Conservation (phyloP, 2,329 filamentous ascomycete species). For the Aspergillus costaricaensis region DNA sequence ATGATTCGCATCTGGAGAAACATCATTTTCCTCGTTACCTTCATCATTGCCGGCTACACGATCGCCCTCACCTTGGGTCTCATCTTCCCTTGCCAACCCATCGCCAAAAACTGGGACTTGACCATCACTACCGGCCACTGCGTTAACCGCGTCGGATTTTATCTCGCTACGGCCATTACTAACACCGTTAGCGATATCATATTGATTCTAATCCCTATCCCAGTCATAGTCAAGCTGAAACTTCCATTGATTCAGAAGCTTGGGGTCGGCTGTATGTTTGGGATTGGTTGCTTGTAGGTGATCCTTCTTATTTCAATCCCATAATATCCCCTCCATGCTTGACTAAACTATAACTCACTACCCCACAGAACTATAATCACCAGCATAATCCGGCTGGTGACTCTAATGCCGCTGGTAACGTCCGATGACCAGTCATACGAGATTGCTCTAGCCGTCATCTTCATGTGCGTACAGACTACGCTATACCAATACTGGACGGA, state of each 20-base stretch:
- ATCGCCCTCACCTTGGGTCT: constrained; percentile 23
- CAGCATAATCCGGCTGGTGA: constrained; percentile 27
- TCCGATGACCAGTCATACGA: constrained; percentile 22
- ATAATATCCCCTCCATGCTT: background rate
- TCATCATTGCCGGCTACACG: constrained; percentile 23
- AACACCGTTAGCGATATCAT: constrained; percentile 28
- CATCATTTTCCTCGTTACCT: constrained; percentile 17
- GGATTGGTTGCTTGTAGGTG: constrained; percentile 22
- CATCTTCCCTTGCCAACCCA: constrained; percentile 26
- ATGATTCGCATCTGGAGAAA: constrained; percentile 14
- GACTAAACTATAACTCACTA: background rate
- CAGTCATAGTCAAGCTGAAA: constrained; percentile 16
- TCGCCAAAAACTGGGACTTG: constrained; percentile 24
- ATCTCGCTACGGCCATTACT: constrained; percentile 24
- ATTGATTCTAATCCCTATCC: constrained; percentile 25
- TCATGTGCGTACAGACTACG: constrained; percentile 6
- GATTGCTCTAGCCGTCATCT: constrained; percentile 19
- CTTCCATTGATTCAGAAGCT: constrained; percentile 21
- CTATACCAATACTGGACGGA: no score
- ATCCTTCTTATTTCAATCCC: background rate
- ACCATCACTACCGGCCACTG: constrained; percentile 19
- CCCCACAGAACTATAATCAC: constrained; percentile 23
- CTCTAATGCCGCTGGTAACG: constrained; percentile 22
- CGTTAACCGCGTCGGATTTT: constrained; percentile 18
- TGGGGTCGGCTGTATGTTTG: constrained; percentile 20